Percentiles rank a stretch among this genome's conserved stretches.
phyloP scores from a whole-genome alignment of 1,284 basidiomycete genomes.

The Xerocomus minutiporus region DNA sequence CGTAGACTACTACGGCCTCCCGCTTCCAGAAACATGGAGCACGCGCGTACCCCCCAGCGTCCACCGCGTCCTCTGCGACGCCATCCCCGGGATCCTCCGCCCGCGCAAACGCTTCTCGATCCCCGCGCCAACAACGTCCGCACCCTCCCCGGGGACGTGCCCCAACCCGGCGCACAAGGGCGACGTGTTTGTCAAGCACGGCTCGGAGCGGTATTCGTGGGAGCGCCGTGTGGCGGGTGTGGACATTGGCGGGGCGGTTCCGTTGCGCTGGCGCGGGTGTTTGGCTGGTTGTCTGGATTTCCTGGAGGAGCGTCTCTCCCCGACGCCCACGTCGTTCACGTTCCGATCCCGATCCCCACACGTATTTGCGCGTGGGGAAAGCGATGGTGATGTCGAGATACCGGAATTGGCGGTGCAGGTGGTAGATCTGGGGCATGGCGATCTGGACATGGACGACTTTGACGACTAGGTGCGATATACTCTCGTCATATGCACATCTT shows the following conservation, averaged over 20 bases:
- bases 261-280: slow-evolving; percentile 70
- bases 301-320: slow-evolving; percentile 33
- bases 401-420: slow-evolving; percentile 28
- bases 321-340: no score
- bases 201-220: slow-evolving; percentile 66
- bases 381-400: slow-evolving; percentile 14
- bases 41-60: slow-evolving; percentile 26
- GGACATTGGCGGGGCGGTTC: slow-evolving; percentile 49
- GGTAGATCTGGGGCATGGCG: slow-evolving; percentile 26
- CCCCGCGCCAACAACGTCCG: background rate
- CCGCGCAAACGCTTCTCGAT: background rate
- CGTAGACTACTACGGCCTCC: slow-evolving; percentile 32
- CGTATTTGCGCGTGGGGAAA: background rate
- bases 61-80: slow-evolving; percentile 33
- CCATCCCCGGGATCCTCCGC: slow-evolving; percentile 33
- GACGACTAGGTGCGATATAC: slow-evolving; percentile 10
- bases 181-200: slow-evolving; percentile 51
- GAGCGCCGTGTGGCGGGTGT: slow-evolving; percentile 51
- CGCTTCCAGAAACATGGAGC: slow-evolving; percentile 32
- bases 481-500: background rate
- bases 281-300: slow-evolving; percentile 56
- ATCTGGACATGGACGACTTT: slow-evolving; percentile 28
- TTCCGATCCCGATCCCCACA: background rate
- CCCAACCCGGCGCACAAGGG: slow-evolving; percentile 46
- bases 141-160: slow-evolving; percentile 32